phyloP scores from a whole-genome alignment of 768 basidiomycete genomes.

The Podaxis sp. region DNA sequence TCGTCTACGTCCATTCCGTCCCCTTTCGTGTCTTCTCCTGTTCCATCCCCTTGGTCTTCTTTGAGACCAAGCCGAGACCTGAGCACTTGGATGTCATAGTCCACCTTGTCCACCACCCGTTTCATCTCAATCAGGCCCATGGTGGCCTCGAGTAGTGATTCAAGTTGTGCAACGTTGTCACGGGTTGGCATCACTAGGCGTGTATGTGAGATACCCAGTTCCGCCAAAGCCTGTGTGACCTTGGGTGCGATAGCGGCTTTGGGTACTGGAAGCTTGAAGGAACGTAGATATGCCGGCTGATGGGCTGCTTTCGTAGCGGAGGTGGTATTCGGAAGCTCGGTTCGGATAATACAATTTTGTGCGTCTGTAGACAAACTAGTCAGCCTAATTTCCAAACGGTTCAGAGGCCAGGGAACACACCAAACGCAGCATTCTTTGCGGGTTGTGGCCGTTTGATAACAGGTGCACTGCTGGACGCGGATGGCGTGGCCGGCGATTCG shows the following conservation, averaged over 20 bases:
- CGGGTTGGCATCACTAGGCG: slow-evolving; percentile 94
- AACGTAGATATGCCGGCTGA: slow-evolving; percentile 78
- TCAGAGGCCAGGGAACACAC: slow-evolving; percentile 26
- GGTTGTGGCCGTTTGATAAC: slow-evolving; percentile 39
- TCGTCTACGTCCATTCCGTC: slow-evolving; percentile 51
- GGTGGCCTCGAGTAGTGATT: slow-evolving; percentile 69
- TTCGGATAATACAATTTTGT: slow-evolving; percentile 68
- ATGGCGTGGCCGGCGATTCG: slow-evolving; percentile 49
- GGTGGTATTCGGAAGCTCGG: slow-evolving; percentile 47
- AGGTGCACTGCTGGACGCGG: slow-evolving; percentile 26
- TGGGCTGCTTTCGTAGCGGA: slow-evolving; percentile 74
- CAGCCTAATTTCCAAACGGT: background rate
- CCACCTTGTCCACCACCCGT: slow-evolving; percentile 78
- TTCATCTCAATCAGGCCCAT: slow-evolving; percentile 83
- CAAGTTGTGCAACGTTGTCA: slow-evolving; percentile 70
- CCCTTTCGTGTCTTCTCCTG: slow-evolving; percentile 28
- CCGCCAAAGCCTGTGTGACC: slow-evolving; percentile 69
- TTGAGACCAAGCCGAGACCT: slow-evolving; percentile 55
- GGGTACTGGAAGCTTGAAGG: slow-evolving; percentile 77
- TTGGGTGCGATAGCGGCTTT: slow-evolving; percentile 73
- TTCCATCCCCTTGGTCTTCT: slow-evolving; percentile 25
- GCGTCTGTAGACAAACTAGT: slow-evolving; percentile 40
- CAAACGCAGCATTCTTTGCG: slow-evolving; percentile 55
- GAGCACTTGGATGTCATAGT: slow-evolving; percentile 76
- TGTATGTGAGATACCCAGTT: slow-evolving; percentile 67